These are phyloP conservation scores for Cicer pinnatifidum DNA, from an alignment of 306 rosid genomes.

Conservation along the genomic window DNA sequence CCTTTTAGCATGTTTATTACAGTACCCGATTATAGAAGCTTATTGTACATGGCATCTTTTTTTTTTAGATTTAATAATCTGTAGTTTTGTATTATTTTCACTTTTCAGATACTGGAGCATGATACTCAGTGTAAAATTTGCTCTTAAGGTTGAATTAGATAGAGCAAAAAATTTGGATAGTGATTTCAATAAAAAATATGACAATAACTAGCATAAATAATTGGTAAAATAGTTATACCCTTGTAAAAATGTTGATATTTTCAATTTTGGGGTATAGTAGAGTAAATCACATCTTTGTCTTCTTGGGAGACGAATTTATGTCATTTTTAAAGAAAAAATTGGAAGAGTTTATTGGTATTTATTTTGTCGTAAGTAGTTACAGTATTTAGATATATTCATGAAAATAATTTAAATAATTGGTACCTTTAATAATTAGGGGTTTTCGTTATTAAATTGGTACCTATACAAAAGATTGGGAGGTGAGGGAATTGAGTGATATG, in stretches of 20 bases:
- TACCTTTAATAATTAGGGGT: too few relatives aligned
- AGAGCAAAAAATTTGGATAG: not conserved
- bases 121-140: slow-evolving; percentile 18
- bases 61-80: not conserved
- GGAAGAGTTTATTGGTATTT: not conserved
- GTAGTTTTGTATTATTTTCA: slow-evolving; percentile 1
- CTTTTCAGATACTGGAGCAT: not conserved
- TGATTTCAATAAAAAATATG: not conserved
- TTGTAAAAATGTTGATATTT: not conserved
- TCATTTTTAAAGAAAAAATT: not conserved
- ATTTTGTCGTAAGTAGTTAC: not conserved
- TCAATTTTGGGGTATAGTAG: not conserved
- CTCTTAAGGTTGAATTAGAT: slow-evolving; percentile 26
- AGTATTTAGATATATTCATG: not conserved
- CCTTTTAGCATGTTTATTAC: slow-evolving; percentile 29
- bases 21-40: slow-evolving; percentile 23
- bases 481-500: too few relatives aligned
- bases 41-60: not conserved
- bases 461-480: too few relatives aligned
- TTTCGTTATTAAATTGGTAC: too few relatives aligned
- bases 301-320: not conserved
- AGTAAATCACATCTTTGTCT: not conserved
- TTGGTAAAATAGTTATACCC: not conserved
- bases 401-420: too few relatives aligned
- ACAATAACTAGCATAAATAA: slow-evolving; percentile 2